Evolutionary conservation across 2,329 filamentous ascomycete genomes (phyloP).

Genomic region (Cladophialophora bantiana): DNA sequence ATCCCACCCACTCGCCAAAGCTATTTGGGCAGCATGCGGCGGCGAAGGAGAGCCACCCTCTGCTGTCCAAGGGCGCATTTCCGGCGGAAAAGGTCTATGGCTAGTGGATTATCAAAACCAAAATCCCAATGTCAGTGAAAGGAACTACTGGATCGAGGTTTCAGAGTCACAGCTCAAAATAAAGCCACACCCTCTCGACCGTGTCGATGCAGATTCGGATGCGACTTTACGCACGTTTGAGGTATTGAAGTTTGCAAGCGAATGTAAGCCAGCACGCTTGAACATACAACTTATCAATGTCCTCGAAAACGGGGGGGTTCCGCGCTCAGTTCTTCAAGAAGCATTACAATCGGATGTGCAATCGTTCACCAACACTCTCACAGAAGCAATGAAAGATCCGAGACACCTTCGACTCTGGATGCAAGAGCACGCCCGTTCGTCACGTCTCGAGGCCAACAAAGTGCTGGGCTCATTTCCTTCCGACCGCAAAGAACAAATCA

Average conservation of each 20-base stretch:
- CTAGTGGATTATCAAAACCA: constrained; percentile 53
- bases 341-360: constrained; percentile 49
- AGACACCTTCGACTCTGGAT: constrained; percentile 36
- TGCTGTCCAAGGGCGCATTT: constrained; percentile 64
- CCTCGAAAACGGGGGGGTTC: constrained; percentile 59
- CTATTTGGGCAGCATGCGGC: constrained; percentile 55
- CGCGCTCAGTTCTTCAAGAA: constrained; percentile 51
- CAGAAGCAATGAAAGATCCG: constrained; percentile 27
- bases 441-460: constrained; percentile 6
- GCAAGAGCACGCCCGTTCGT: constrained; percentile 21
- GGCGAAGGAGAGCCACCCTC: constrained; percentile 53
- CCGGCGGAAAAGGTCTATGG: constrained; percentile 68
- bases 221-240: constrained; percentile 63
- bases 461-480: constrained; percentile 47
- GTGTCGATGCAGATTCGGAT: constrained; percentile 43
- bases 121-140: constrained; percentile 41
- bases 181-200: constrained; percentile 49
- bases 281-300: constrained; percentile 64
- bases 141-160: constrained; percentile 62
- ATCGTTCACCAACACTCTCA: constrained; percentile 47
- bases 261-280: constrained; percentile 43
- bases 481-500: constrained; percentile 46
- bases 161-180: constrained; percentile 66
- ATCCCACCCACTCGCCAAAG: constrained; percentile 58
- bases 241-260: constrained; percentile 53